Evolutionary conservation across 306 rosid genomes (phyloP).

Genomic region (Pachyrhizus erosus): DNA sequence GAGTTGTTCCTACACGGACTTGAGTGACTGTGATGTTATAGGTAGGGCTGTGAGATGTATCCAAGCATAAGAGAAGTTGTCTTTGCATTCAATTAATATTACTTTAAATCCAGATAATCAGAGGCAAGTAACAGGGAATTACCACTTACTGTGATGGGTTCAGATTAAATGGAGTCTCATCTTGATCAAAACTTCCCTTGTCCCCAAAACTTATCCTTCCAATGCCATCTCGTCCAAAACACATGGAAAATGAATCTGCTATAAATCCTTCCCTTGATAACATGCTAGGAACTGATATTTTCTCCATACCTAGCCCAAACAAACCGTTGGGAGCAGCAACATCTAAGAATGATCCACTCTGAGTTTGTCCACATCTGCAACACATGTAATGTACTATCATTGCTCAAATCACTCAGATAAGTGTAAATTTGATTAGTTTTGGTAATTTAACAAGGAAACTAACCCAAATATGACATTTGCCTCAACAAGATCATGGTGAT

Average conservation of each 20-base stretch:
- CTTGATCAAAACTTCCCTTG: constrained; percentile 87
- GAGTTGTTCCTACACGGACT: constrained; percentile 75
- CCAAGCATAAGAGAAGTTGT: constrained; percentile 42
- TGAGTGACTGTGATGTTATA: constrained; percentile 82
- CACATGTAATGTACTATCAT: constrained; percentile 34
- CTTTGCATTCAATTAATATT: constrained; percentile 22
- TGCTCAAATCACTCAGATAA: constrained; percentile 16
- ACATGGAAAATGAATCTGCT: constrained; percentile 94
- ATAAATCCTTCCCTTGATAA: constrained; percentile 81
- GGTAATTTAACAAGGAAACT: constrained; percentile 43
- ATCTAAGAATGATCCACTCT: constrained; percentile 91
- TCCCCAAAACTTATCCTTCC: constrained; percentile 96
- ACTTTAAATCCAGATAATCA: constrained; percentile 38
- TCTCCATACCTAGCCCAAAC: constrained; percentile 97
- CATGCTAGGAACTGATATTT: constrained; percentile 95
- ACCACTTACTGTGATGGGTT: constrained; percentile 86
- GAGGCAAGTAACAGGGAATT: constrained; percentile 57
- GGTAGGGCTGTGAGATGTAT: constrained; percentile 74
- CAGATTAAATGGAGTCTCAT: constrained; percentile 85
- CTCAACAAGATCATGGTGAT: constrained; percentile 61
- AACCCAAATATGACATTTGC: constrained; percentile 90
- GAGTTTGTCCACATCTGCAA: constrained; percentile 92
- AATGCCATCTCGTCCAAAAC: constrained; percentile 88
- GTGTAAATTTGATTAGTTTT: neutral
- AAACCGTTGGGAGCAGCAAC: constrained; percentile 95